Conservation (phyloP, 2,329 filamentous ascomycete species). For the Xylariaceae sp. region DNA sequence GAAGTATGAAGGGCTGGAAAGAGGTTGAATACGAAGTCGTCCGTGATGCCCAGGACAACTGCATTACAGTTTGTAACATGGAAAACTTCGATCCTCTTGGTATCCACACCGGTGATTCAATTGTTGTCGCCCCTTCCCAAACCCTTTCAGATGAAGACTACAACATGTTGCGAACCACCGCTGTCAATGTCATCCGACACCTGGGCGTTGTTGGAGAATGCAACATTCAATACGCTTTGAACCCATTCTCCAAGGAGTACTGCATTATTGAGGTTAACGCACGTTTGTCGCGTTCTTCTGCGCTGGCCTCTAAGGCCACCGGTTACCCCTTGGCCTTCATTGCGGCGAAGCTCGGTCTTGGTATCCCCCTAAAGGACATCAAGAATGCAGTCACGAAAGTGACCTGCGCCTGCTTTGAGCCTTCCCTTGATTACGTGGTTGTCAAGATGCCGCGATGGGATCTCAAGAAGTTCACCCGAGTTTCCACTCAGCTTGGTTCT, state of each 20-base stretch:
- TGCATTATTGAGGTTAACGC: slow-evolving; percentile 99
- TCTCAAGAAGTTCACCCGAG: slow-evolving; percentile 95
- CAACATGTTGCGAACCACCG: slow-evolving; percentile 96
- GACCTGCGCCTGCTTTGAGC: slow-evolving; percentile 97
- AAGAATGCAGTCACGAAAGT: slow-evolving; percentile 92
- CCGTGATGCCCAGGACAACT: slow-evolving; percentile 91
- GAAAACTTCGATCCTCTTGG: slow-evolving; percentile 98
- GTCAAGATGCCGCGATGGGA: slow-evolving; percentile 99
- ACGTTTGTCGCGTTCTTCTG: slow-evolving; percentile 89
- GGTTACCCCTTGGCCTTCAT: slow-evolving; percentile 96
- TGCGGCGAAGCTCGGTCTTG: slow-evolving; percentile 90
- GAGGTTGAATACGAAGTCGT: slow-evolving; percentile 99
- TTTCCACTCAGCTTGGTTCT: slow-evolving; percentile 90
- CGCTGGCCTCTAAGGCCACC: slow-evolving; percentile 92
- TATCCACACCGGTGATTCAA: slow-evolving; percentile 96
- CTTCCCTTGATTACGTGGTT: slow-evolving; percentile 94
- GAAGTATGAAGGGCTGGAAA: slow-evolving; percentile 99
- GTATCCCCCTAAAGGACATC: slow-evolving; percentile 93
- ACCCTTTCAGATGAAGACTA: slow-evolving; percentile 97
- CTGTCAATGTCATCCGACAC: slow-evolving; percentile 94
- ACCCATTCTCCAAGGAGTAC: slow-evolving; percentile 92
- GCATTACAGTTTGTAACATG: slow-evolving; percentile 99
- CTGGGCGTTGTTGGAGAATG: slow-evolving; percentile 97
- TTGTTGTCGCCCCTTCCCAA: slow-evolving; percentile 95
- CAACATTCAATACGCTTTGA: slow-evolving; percentile 97